Evolutionary conservation across 495 filamentous ascomycete genomes (phyloP).

Genomic region (Daldinia grandis): DNA sequence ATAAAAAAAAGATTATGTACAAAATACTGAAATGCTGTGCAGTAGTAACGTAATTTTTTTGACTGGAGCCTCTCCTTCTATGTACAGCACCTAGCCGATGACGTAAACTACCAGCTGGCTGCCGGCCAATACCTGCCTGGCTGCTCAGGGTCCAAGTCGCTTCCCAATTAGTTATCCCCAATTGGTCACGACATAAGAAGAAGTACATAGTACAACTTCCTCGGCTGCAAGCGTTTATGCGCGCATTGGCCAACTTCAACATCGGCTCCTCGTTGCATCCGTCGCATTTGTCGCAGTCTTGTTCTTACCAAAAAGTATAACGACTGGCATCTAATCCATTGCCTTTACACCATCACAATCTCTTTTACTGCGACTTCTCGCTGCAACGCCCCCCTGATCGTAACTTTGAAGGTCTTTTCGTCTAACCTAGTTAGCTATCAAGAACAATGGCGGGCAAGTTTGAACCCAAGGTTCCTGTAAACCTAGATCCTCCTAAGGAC

Average conservation of each 20-base stretch:
- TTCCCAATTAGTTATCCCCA: neutral
- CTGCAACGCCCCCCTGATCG: neutral
- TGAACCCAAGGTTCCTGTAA: constrained; percentile 82
- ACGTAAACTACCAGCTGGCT: neutral
- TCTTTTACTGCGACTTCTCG: neutral
- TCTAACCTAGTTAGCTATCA: no score
- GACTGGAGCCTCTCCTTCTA: constrained; percentile 1
- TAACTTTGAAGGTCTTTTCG: neutral
- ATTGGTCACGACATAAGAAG: neutral
- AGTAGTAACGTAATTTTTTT: neutral
- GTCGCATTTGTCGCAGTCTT: neutral
- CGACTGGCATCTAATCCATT: neutral
- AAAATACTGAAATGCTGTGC: neutral
- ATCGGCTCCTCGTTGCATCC: neutral
- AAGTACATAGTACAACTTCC: neutral
- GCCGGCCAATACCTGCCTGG: neutral
- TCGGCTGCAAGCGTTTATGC: constrained; percentile 4
- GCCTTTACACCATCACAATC: neutral
- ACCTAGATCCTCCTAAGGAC: constrained; percentile 85
- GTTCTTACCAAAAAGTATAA: no score
- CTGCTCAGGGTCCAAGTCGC: neutral
- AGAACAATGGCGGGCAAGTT: constrained; percentile 72
- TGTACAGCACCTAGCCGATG: neutral
- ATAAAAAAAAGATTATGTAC: neutral
- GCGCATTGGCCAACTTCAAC: constrained; percentile 5